Percentiles rank a stretch among this genome's conserved stretches.
Evolutionary conservation across 371 early-diverging fungal species (phyloP).

Genomic region (Apophysomyces variabilis): DNA sequence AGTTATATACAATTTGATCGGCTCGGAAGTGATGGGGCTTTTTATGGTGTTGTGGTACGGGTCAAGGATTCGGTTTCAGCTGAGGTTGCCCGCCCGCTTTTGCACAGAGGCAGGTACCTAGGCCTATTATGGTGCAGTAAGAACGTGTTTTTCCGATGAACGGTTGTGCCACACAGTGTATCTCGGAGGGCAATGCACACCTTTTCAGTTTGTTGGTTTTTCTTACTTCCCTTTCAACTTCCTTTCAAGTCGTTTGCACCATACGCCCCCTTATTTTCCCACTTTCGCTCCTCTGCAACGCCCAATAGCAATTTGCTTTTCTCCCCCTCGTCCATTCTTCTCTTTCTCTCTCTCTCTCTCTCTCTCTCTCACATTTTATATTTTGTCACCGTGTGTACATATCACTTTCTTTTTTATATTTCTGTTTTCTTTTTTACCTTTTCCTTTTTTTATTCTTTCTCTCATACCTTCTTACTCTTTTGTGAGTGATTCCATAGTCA

Average conservation of each 20-base stretch:
- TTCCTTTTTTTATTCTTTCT: background rate
- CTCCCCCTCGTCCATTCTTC: background rate
- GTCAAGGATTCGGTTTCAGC: background rate
- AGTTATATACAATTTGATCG: background rate
- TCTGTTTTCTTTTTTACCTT: conserved; percentile 9
- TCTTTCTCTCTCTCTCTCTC: conserved; percentile 10
- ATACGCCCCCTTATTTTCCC: conserved; percentile 12
- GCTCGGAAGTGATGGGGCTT: background rate
- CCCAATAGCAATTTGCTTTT: conserved; percentile 6
- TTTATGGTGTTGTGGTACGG: background rate
- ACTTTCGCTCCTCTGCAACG: conserved; percentile 5
- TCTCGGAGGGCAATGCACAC: conserved; percentile 4
- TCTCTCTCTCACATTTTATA: conserved; percentile 2
- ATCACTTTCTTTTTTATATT: background rate
- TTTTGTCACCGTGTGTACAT: conserved; percentile 10
- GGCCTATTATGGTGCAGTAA: conserved; percentile 5
- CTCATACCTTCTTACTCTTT: conserved; percentile 3
- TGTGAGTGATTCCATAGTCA: conserved; percentile 4
- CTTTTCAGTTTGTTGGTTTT: conserved; percentile 1
- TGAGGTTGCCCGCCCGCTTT: background rate
- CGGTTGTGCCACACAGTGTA: background rate
- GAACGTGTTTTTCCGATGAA: conserved; percentile 1
- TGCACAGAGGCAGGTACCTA: background rate
- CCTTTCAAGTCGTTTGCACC: conserved; percentile 6
- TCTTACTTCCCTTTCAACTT: background rate